Base-by-base conservation (phyloP, 1,284 basidiomycete genomes). In the Naganishia sp. region DNA sequence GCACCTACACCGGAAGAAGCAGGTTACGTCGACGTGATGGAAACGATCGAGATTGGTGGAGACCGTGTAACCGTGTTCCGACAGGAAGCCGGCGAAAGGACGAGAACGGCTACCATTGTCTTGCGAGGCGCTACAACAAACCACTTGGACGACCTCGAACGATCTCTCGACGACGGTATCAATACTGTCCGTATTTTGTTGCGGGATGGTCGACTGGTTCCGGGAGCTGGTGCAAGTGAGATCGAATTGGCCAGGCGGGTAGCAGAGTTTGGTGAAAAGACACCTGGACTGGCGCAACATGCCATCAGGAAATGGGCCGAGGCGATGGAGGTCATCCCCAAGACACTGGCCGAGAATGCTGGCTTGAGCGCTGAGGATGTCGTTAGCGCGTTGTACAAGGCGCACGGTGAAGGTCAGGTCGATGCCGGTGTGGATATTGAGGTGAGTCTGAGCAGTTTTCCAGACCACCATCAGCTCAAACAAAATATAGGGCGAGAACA, bases 11-110 rank as follows among this genome's bases (percentile, higher is more conserved):
- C 94, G 0, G 96, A 99, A 79, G 96, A 99, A 82, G 93, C 92
- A 6, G 96, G 96, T 44, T 89, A 85, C 75, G 87, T 97, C 70
- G 95, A 99, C 77, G 84, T 96, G 28, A 90, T 98, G 75, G 94
- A 99, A 83, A 92, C 90, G 43, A 88, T 89, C 68, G 96, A 99
- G 80, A 90, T 99, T 72, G 96, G 96, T 53, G 96, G 96, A 6
- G 96, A 99, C 81, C 88, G 95, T 57, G 96, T 98, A 44, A 98
- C 94, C 1, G 94, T 99, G 0, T 87, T 99, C 72, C 86, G 95
- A 50, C 96, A 99, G 79, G 82, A 82, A 63, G 77, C 77, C 39
- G 85, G 90, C n/a, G 88, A 92, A 77, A 88, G 86, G 79, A 89
- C 90, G 25, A 83, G 87, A 52, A 97, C 92, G 43, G 89, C 94